A percentile compares a stretch with the other conserved stretches of the same genome.
Evolutionary conservation across 2,329 filamentous ascomycete genomes (phyloP).

Genomic region (Cercospora sp.): DNA sequence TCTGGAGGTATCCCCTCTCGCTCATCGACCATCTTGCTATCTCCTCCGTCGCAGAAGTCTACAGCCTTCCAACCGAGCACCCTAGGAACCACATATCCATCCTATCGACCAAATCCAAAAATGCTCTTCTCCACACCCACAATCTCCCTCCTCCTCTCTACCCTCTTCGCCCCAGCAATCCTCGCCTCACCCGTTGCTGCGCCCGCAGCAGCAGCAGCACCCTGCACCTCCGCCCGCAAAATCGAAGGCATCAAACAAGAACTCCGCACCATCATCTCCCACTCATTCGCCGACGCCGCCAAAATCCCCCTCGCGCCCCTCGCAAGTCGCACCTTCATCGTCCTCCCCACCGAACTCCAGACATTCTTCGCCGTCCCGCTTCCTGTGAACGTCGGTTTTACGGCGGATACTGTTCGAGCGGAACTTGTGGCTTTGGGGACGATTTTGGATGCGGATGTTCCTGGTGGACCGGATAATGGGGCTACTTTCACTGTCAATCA

Average conservation of each 20-base stretch:
- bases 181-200: neutral
- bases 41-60: neutral
- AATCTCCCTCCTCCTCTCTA: neutral
- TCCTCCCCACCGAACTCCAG: slow-evolving; percentile 4
- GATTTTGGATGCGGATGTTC: slow-evolving; percentile 13
- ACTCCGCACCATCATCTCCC: slow-evolving; percentile 20
- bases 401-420: slow-evolving; percentile 16
- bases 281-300: slow-evolving; percentile 10
- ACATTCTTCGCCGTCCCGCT: neutral
- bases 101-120: neutral
- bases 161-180: neutral
- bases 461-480: slow-evolving; percentile 5
- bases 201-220: neutral
- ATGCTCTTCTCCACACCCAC: neutral
- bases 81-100: neutral
- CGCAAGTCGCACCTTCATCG: slow-evolving; percentile 16
- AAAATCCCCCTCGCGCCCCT: slow-evolving; percentile 16
- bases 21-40: neutral
- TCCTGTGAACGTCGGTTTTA: slow-evolving; percentile 19
- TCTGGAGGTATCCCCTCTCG: neutral
- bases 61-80: no score
- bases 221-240: slow-evolving; percentile 6
- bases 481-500: slow-evolving; percentile 13
- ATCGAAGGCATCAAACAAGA: slow-evolving; percentile 20
- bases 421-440: slow-evolving; percentile 17